Conservation (phyloP, 805 yeast genomes). For the Cyberlindnera saturnus region DNA sequence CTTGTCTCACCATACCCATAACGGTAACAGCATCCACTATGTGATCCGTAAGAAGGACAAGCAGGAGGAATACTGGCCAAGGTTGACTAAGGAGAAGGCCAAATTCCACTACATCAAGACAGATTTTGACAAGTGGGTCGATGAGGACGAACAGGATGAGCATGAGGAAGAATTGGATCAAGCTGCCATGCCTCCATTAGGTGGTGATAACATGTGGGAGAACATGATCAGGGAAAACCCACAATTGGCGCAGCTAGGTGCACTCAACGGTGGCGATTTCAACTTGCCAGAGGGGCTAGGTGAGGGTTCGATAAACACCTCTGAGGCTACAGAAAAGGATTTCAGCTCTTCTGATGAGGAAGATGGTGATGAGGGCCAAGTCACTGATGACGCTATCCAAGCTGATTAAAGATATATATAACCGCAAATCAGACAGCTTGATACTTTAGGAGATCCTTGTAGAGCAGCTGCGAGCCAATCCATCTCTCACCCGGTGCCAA, state of each 20-base stretch:
- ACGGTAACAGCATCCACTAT: constrained; percentile 52
- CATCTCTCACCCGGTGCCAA: constrained; percentile 71
- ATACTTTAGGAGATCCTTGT: constrained; percentile 53
- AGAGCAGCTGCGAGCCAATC: constrained; percentile 60
- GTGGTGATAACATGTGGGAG: constrained; percentile 2
- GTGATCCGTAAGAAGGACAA: constrained; percentile 64
- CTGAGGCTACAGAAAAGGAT: constrained; percentile 20
- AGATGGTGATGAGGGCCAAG: constrained; percentile 12
- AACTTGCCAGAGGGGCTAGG: constrained; percentile 25
- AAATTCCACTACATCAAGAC: constrained; percentile 81
- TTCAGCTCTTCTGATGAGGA: constrained; percentile 29
- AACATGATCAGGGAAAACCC: constrained; percentile 12
- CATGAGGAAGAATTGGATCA: constrained; percentile 21
- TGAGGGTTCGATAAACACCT: constrained; percentile 4
- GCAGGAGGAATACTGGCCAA: constrained; percentile 87
- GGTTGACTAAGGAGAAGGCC: constrained; percentile 81
- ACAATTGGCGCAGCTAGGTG: constrained; percentile 11
- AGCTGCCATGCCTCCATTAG: not conserved
- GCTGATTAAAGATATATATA: not conserved
- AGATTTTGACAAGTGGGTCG: constrained; percentile 97
- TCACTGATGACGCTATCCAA: not conserved
- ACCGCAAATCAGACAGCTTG: constrained; percentile 37
- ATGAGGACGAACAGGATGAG: constrained; percentile 86
- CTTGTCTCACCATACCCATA: constrained; percentile 49
- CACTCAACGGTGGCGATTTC: constrained; percentile 15